Percentiles rank a stretch among this genome's conserved stretches.
phyloP scores from a whole-genome alignment of 306 rosid species.

The Vachellia pachyceras region DNA sequence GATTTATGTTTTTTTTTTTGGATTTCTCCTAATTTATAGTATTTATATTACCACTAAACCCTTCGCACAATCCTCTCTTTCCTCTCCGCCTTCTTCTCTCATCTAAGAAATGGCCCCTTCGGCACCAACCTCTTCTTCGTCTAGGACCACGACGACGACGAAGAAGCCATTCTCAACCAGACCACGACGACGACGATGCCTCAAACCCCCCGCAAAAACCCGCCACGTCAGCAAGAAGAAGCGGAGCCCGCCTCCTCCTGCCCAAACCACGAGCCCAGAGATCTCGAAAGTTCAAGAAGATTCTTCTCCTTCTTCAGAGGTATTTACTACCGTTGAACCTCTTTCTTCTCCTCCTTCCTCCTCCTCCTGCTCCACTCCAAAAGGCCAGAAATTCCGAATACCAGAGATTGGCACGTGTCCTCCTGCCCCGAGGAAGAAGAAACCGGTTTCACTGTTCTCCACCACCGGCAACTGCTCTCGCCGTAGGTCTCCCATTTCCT shows the following conservation, averaged over 20 bases:
- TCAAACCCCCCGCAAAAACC: constrained; percentile 16
- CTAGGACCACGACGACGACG: background rate
- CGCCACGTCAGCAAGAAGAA: constrained; percentile 1
- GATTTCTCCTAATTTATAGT: background rate
- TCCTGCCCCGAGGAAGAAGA: constrained; percentile 94
- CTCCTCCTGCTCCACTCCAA: constrained; percentile 77
- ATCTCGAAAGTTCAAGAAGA: background rate
- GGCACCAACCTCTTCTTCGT: background rate
- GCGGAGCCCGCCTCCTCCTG: background rate
- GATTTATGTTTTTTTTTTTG: no score
- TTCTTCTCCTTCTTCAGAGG: constrained; percentile 35
- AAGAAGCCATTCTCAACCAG: background rate
- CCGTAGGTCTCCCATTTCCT: constrained; percentile 72
- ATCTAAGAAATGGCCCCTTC: background rate
- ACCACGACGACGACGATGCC: no score
- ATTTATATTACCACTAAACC: background rate
- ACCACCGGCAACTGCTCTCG: constrained; percentile 44
- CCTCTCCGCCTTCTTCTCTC: background rate
- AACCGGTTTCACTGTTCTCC: constrained; percentile 57
- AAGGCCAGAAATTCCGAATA: constrained; percentile 73
- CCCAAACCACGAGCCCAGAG: constrained; percentile 30
- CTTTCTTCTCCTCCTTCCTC: constrained; percentile 4
- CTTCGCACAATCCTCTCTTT: background rate
- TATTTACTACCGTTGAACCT: constrained; percentile 31
- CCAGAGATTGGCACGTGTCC: constrained; percentile 85